Percentiles rank a stretch among this genome's conserved stretches.
Conservation (phyloP, 2,329 filamentous ascomycete genomes). For the Colletotrichum destructivum region DNA sequence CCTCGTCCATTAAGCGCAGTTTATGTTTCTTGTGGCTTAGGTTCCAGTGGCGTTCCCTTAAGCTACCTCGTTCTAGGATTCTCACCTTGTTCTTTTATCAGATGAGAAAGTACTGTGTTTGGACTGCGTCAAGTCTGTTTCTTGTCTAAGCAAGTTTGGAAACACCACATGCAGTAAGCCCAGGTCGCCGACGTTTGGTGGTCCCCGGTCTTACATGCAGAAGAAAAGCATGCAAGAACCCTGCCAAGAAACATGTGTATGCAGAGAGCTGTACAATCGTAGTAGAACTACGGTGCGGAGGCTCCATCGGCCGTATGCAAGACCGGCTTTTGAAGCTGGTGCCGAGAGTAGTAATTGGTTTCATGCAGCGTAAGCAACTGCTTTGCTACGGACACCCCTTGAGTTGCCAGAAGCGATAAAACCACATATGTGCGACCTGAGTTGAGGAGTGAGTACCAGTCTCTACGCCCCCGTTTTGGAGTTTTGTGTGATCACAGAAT, state of each 20-base stretch:
- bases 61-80: too few relatives aligned
- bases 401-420: neutral
- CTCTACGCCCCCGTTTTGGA: too few relatives aligned
- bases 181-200: neutral
- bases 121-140: neutral
- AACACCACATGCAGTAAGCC: neutral
- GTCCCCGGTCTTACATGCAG: neutral
- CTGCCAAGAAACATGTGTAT: neutral
- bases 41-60: too few relatives aligned
- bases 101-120: neutral
- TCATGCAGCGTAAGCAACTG: neutral
- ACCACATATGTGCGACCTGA: fast-evolving
- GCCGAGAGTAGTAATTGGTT: neutral
- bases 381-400: neutral
- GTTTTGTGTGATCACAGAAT: fast-evolving
- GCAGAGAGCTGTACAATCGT: too few relatives aligned
- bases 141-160: neutral
- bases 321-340: neutral
- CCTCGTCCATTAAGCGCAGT: fast-evolving
- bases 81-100: too few relatives aligned
- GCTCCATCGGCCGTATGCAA: neutral
- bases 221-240: neutral
- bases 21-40: too few relatives aligned
- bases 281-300: neutral
- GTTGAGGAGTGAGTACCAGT: too few relatives aligned